A percentile compares a stretch with the other conserved stretches of the same genome.
phyloP scores from a whole-genome alignment of 2,329 filamentous ascomycete species.

The Xylaria sp. region DNA sequence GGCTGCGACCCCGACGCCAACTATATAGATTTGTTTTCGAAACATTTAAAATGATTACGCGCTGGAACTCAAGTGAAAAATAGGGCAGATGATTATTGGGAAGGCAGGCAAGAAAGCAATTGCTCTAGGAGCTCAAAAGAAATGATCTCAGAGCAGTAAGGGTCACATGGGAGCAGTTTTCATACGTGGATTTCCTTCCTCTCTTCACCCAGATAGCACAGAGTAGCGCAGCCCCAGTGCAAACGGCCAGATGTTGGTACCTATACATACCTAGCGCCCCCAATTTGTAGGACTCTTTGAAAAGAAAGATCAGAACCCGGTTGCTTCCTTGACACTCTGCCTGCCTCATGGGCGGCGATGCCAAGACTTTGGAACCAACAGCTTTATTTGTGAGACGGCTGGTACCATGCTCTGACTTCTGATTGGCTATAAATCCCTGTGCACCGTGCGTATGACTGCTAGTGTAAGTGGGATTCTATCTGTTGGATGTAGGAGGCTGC shows the following conservation, averaged over 20 bases:
- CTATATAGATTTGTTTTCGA: conserved; percentile 2
- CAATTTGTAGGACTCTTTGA: background rate
- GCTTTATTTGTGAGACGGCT: background rate
- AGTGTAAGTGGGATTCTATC: background rate
- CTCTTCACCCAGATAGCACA: no score
- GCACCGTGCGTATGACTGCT: background rate
- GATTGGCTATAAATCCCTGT: background rate
- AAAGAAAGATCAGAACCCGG: background rate
- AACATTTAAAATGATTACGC: background rate
- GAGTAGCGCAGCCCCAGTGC: background rate
- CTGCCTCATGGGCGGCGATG: background rate
- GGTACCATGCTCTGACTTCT: background rate
- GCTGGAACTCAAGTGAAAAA: background rate
- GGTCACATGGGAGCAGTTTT: background rate
- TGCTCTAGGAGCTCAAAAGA: background rate
- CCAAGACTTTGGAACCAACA: background rate
- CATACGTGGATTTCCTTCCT: background rate
- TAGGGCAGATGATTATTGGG: background rate
- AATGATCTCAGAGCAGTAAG: background rate
- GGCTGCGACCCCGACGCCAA: background rate
- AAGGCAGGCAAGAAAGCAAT: background rate
- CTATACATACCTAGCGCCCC: background rate
- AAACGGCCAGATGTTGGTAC: background rate
- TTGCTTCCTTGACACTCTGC: background rate
- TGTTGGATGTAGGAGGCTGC: background rate